Base-by-base conservation (phyloP, 73 alveolate species). In the Tetrahymena malaccensis region DNA sequence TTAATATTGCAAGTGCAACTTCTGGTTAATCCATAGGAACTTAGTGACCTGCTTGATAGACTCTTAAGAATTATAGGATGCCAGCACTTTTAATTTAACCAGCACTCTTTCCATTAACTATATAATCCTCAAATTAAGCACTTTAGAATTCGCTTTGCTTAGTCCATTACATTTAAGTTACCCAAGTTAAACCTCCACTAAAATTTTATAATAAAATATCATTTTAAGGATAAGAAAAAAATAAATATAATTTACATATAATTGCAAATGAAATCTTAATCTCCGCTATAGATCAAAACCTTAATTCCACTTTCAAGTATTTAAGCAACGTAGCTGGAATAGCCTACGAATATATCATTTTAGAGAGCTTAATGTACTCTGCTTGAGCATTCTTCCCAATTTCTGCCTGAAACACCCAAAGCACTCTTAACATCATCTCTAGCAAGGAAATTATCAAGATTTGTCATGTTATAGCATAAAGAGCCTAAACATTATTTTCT, bases 11-110 rank as follows among this genome's bases (percentile, higher is more conserved):
- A 94, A 97, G 97, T 0, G 99, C 99, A 93, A 85, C 94, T 96
- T 84, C 96, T 84, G 99, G 99, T 55, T 98, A 94, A 97, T 98
- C 99, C 96, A 97, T 98, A 22, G 99, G 99, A 40, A 98, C 98
- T 99, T 97, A 96, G 93, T 98, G 99, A 13, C 99, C 99, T 33
- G 99, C 99, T n/a, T 94, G 94, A 44, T 96, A 96, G 83, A 97
- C 97, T 94, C 96, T 95, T 25, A 95, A 96, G 93, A 44, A 95
- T 40, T 37, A 56, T 15, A 95, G 27, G 3, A 85, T 33, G 5
- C 84, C 84, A 43, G 70, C 58, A 85, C 57, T 37, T 35, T 85
- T 85, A 22, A 37, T 37, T 58, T 58, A 31, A 1, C 85, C 50
- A 8, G 57, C 94, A 35, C 44, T 85, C 31, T 17, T 21, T 35